Evolutionary conservation across 2,329 filamentous ascomycete genomes (phyloP), one percentile per base, ranked within the genome.

Genomic region (Teratosphaeria viscida): DNA sequence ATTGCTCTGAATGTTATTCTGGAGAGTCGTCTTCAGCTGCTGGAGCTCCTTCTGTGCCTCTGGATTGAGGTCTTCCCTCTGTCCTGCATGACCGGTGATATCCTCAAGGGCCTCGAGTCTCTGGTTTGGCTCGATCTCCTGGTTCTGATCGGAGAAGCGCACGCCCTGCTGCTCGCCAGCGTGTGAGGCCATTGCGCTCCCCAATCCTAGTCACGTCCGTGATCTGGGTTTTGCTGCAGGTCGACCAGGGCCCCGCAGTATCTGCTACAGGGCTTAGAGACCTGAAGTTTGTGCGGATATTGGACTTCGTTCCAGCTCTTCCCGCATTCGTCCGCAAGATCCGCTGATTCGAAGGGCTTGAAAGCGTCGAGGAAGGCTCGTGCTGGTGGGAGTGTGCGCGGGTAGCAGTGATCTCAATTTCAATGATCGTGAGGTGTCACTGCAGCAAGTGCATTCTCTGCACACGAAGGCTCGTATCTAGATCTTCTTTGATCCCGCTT

Each of bases 1-100:
- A 60, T 85, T 82, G 67, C 92, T 87, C 76, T 96, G 92, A 62
- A 96, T 81, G 67, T 87, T 85, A 63, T 85, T 84, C 64, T 90
- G 87, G 29, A 95, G 78, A 27, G 84, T 86, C 66, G 85, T 83
- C 56, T 88, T 86, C 62, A 96, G 77, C 61, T 85, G 85, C 65
- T 82, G 83, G 59, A 95, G 78, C 70, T 92, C 83, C 56, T 59
- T 43, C 61, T 69, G 60, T 5, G 67, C 66, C 59, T 82, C 78
- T 6, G 72, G 71, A 59, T 60, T 57, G 58, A 59, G 56, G 43
- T 49, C 43, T 23, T 49, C 43, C 43, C 43, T 49, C 43, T 19
- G 43, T 58, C 58, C 57, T 53, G 63, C 62, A 37, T 63, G 60
- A n/a, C 59, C 61, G 19, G 65, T 68, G 34, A 68, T 53, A 56